Percentiles rank a stretch among this genome's conserved stretches.
These are phyloP conservation scores for Aspergillus viridinutans DNA, from an alignment of 2,329 filamentous ascomycete species.

Conservation along the genomic window DNA sequence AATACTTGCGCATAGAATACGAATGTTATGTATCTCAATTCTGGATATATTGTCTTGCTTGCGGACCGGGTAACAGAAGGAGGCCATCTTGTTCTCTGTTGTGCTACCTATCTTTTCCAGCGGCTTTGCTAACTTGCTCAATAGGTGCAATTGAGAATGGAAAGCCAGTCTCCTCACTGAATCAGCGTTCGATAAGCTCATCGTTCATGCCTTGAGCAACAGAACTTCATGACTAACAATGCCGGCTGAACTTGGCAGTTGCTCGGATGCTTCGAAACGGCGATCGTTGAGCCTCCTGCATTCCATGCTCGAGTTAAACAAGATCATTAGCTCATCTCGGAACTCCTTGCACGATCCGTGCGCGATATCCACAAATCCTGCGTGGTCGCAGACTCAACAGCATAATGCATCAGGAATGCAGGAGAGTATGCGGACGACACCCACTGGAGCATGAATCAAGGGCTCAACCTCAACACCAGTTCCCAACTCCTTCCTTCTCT, in stretches of 20 bases:
- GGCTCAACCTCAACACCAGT: neutral
- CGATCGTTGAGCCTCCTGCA: neutral
- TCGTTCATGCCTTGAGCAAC: neutral
- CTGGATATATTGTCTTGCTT: neutral
- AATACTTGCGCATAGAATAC: neutral
- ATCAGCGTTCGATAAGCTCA: neutral
- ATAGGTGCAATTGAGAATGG: neutral
- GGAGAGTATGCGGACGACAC: neutral
- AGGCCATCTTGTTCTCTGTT: too few relatives aligned
- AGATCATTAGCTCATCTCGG: neutral
- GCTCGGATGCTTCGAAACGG: neutral
- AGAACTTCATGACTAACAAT: neutral
- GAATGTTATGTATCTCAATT: neutral
- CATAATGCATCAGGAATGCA: neutral
- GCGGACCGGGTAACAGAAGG: too few relatives aligned
- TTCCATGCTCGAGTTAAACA: neutral
- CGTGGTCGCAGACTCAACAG: neutral
- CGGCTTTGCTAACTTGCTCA: neutral
- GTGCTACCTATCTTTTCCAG: neutral
- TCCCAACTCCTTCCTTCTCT: neutral
- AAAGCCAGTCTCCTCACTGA: too few relatives aligned
- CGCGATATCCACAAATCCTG: neutral
- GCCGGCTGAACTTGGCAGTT: neutral
- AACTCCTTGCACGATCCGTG: neutral
- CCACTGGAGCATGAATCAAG: neutral